phyloP scores from a whole-genome alignment of 176 grass and related monocot species.

The Thinopyrum elongatum region DNA sequence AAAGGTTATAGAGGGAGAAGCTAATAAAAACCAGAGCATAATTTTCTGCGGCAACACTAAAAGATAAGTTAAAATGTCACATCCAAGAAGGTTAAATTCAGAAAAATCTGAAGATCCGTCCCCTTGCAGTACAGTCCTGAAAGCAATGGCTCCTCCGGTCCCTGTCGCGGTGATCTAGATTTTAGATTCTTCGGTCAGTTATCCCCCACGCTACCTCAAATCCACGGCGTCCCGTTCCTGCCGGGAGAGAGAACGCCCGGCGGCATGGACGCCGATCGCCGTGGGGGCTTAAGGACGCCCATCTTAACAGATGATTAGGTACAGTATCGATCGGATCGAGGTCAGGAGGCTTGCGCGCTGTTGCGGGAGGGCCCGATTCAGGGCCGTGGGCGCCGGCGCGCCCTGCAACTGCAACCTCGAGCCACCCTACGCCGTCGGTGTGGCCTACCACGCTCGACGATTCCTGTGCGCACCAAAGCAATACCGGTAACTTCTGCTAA shows the following conservation, averaged over 20 bases:
- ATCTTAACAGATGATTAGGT: slow-evolving; percentile 9
- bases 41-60: too few relatives aligned
- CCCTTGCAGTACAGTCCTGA: background rate
- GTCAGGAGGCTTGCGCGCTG: background rate
- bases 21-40: too few relatives aligned
- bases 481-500: too few relatives aligned
- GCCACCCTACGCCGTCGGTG: too few relatives aligned
- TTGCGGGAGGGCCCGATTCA: background rate
- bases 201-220: background rate
- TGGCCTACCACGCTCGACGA: too few relatives aligned
- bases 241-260: background rate
- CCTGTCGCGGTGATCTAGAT: background rate
- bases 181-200: background rate
- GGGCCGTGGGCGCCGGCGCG: too few relatives aligned
- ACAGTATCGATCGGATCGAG: background rate
- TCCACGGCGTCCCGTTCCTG: background rate
- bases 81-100: too few relatives aligned
- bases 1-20: too few relatives aligned
- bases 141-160: background rate
- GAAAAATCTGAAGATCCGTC: background rate
- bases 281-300: background rate
- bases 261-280: slow-evolving; percentile 21
- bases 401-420: too few relatives aligned
- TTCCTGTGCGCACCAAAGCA: too few relatives aligned
- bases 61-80: too few relatives aligned